phyloP scores from a whole-genome alignment of 306 rosid species.

The Dalbergia cochinchinensis region DNA sequence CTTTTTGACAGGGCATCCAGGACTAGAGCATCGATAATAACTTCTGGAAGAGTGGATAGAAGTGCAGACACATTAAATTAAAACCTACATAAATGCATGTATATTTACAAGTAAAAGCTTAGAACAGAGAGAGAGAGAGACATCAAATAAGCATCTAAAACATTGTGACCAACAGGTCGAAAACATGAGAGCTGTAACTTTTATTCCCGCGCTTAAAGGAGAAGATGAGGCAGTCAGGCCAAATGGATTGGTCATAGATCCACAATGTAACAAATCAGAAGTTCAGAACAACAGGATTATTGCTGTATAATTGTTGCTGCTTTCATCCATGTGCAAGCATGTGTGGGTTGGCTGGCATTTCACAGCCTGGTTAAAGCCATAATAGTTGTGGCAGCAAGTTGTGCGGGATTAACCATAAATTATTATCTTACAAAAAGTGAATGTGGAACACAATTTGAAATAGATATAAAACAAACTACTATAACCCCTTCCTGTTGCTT shows the following conservation, averaged over 20 bases:
- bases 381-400: neutral
- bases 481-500: slow-evolving; percentile 13
- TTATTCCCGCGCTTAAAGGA: neutral
- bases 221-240: slow-evolving; percentile 18
- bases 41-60: slow-evolving; percentile 65
- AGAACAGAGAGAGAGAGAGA: neutral
- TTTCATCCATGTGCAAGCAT: slow-evolving; percentile 22
- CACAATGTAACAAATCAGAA: slow-evolving; percentile 27
- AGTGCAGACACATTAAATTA: slow-evolving; percentile 37
- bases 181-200: neutral
- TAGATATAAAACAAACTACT: neutral
- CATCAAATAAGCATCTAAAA: slow-evolving; percentile 5
- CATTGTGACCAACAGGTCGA: slow-evolving; percentile 14
- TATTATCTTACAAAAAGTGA: slow-evolving; percentile 13
- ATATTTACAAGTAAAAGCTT: slow-evolving; percentile 11
- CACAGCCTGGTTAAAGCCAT: slow-evolving; percentile 35
- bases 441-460: slow-evolving; percentile 12
- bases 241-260: slow-evolving; percentile 7
- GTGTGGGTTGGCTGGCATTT: neutral
- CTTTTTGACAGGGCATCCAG: slow-evolving; percentile 91
- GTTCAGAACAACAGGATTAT: slow-evolving; percentile 25
- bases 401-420: slow-evolving; percentile 1
- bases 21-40: slow-evolving; percentile 89
- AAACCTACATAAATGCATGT: slow-evolving; percentile 25
- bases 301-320: neutral